phyloP scores from a whole-genome alignment of 2,329 filamentous ascomycete species.

The Aspergillus sp. region DNA sequence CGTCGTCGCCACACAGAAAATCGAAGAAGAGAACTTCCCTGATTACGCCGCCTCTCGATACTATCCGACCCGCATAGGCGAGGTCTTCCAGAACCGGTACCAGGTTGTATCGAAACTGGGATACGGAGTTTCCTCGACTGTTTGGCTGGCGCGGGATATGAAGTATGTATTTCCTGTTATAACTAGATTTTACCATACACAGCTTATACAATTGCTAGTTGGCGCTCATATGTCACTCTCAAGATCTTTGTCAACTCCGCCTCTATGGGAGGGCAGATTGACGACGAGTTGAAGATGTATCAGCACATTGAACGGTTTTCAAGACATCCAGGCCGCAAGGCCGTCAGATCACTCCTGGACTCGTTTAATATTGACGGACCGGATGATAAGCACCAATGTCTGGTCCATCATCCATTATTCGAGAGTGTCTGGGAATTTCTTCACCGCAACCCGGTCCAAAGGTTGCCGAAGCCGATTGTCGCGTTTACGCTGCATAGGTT shows the following conservation, averaged over 20 bases:
- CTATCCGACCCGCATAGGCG: conserved; percentile 32
- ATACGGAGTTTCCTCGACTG: conserved; percentile 36
- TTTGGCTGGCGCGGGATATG: conserved; percentile 39
- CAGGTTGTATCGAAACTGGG: conserved; percentile 38
- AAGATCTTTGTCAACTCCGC: conserved; percentile 30
- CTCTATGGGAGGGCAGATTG: conserved; percentile 29
- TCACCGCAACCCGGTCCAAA: conserved; percentile 39
- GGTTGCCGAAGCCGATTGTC: conserved; percentile 37
- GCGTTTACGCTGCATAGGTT: conserved; percentile 39
- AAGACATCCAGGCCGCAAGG: conserved; percentile 29
- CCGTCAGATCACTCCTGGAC: conserved; percentile 33
- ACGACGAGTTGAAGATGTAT: conserved; percentile 47
- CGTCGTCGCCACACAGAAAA: conserved; percentile 23
- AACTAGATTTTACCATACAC: too few species aligned
- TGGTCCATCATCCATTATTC: conserved; percentile 45
- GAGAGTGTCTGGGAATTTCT: conserved; percentile 44
- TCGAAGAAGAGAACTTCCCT: conserved; percentile 36
- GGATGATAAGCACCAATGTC: conserved; percentile 33
- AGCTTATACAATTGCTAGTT: conserved; percentile 14
- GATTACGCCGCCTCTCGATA: conserved; percentile 25
- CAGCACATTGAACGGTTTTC: conserved; percentile 34
- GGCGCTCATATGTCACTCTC: conserved; percentile 29
- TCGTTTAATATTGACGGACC: conserved; percentile 34
- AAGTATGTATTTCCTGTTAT: conserved; percentile 17
- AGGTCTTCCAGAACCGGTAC: conserved; percentile 31